Evolutionary conservation across 2,329 filamentous ascomycete genomes (phyloP).

Genomic region (Phaeoacremonium minimum): DNA sequence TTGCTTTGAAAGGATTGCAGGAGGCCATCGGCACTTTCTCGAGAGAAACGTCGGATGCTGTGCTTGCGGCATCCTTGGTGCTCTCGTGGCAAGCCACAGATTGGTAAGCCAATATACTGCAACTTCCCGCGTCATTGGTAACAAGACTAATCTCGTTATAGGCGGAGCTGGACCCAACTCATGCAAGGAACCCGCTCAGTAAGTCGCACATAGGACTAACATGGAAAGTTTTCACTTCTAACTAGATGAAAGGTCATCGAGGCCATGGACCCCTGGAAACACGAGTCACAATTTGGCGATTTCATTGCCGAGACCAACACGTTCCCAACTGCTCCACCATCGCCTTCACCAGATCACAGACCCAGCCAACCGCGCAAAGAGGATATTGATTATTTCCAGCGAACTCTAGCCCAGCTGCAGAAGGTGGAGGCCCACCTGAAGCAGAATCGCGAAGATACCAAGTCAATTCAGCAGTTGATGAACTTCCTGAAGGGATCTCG

Average conservation of each 20-base stretch:
- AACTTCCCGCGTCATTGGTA: constrained; percentile 16
- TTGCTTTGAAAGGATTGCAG: constrained; percentile 82
- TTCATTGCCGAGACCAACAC: constrained; percentile 78
- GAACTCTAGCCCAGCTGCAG: constrained; percentile 62
- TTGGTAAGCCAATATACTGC: constrained; percentile 62
- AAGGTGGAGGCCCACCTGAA: constrained; percentile 65
- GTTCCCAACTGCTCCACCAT: constrained; percentile 62
- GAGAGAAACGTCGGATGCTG: constrained; percentile 80
- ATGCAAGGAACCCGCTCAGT: constrained; percentile 89
- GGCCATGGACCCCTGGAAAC: constrained; percentile 87
- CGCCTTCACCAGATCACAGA: constrained; percentile 56
- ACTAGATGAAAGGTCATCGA: constrained; percentile 63
- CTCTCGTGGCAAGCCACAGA: constrained; percentile 95
- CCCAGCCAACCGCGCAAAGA: constrained; percentile 63
- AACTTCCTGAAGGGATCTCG: constrained; percentile 69
- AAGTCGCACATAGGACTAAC: constrained; percentile 29
- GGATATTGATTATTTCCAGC: constrained; percentile 64
- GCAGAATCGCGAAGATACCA: constrained; percentile 65
- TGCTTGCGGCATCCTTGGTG: constrained; percentile 85
- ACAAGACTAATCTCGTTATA: constrained; percentile 38
- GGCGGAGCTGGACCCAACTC: constrained; percentile 87
- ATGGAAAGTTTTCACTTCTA: neutral
- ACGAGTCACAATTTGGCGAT: constrained; percentile 80
- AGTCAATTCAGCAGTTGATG: constrained; percentile 64
- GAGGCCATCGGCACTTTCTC: constrained; percentile 84